These are phyloP conservation scores for Penicillium brevicompactum DNA, from an alignment of 2,329 filamentous ascomycete genomes.

Conservation along the genomic window DNA sequence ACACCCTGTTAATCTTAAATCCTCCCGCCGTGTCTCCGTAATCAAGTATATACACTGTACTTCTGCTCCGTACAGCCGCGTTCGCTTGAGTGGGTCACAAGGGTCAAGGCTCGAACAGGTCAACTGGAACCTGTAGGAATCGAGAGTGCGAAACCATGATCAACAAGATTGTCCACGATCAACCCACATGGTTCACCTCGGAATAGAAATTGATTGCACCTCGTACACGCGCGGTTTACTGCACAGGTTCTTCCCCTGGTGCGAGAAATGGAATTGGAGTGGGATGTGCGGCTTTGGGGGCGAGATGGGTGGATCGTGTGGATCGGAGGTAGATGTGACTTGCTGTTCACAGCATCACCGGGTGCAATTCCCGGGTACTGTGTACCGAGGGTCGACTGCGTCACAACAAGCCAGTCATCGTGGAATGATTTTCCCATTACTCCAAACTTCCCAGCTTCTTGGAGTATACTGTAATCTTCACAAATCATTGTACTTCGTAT, in stretches of 20 bases:
- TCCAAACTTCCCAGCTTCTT: neutral
- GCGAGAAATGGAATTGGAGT: neutral
- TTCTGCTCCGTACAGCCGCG: neutral
- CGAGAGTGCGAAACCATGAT: neutral
- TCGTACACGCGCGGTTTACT: neutral
- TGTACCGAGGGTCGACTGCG: conserved; percentile 3
- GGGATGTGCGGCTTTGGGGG: neutral
- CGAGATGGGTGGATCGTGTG: neutral
- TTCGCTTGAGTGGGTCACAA: neutral
- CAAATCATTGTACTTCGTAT: too few species aligned
- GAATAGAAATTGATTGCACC: neutral
- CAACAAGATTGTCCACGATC: neutral
- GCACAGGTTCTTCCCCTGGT: neutral
- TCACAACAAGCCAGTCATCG: neutral
- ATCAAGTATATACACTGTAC: neutral
- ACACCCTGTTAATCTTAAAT: neutral
- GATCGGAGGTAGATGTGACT: neutral
- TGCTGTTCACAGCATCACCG: neutral
- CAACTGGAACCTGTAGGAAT: too few species aligned
- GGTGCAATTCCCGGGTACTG: neutral
- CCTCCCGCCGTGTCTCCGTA: neutral
- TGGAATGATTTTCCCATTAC: neutral
- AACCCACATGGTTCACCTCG: neutral
- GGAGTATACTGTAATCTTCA: too few species aligned
- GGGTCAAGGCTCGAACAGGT: neutral